These are phyloP conservation scores for Fusarium falciforme DNA, from an alignment of 2,329 filamentous ascomycete species.

Conservation along the genomic window DNA sequence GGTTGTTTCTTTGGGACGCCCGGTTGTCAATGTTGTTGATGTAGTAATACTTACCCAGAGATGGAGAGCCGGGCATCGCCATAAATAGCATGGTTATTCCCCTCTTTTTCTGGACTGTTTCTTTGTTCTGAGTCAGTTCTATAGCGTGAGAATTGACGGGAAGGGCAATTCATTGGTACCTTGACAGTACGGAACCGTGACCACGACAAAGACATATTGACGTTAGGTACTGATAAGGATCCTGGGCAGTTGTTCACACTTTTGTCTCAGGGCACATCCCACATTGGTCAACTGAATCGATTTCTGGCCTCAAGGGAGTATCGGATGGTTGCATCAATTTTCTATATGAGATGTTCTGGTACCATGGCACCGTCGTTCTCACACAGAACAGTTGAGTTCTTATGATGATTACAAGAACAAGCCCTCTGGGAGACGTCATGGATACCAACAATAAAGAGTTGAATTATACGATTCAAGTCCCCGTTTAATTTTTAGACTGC, in stretches of 20 bases:
- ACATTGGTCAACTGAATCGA: neutral
- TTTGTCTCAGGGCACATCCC: neutral
- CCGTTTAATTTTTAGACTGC: neutral
- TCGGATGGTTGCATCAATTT: fast-evolving
- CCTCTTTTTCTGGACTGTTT: neutral
- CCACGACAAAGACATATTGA: neutral
- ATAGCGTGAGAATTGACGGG: too few species aligned
- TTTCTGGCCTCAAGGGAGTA: neutral
- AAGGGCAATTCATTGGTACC: neutral
- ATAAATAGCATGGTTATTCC: neutral
- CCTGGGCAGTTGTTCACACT: neutral
- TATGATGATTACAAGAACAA: neutral
- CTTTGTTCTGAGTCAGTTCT: neutral
- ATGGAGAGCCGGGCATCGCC: too few species aligned
- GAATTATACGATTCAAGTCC: neutral
- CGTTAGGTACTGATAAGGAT: neutral
- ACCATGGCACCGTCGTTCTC: neutral
- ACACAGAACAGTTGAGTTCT: neutral
- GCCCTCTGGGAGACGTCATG: neutral
- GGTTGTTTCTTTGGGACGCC: too few species aligned
- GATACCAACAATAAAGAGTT: neutral
- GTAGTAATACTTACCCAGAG: neutral
- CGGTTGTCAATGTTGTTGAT: too few species aligned
- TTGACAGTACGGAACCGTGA: neutral
- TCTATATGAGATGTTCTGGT: neutral